Evolutionary conservation across 2,329 filamentous ascomycete species (phyloP).

Genomic region (Neofusicoccum kwambonambiense): DNA sequence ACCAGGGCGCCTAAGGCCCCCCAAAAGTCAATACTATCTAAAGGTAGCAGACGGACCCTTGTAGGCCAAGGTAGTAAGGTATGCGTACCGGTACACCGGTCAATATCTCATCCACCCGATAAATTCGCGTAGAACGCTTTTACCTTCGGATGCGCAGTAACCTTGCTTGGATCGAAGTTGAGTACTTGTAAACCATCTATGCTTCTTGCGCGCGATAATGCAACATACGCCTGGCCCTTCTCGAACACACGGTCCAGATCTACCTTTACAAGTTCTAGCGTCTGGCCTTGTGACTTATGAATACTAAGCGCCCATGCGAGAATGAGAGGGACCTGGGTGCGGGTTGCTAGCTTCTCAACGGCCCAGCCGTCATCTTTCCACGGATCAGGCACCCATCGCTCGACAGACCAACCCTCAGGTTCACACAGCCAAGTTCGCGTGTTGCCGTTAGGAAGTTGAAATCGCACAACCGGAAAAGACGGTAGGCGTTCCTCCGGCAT

Average conservation of each 20-base stretch:
- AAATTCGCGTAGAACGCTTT: background rate
- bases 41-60: no score
- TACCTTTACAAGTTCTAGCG: conserved; percentile 58
- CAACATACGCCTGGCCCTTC: conserved; percentile 62
- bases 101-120: background rate
- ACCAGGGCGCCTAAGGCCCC: no score
- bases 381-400: background rate
- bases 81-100: no score
- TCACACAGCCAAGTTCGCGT: background rate
- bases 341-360: conserved; percentile 42
- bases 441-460: background rate
- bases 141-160: background rate
- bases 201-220: conserved; percentile 26
- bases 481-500: background rate
- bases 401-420: background rate
- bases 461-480: conserved; percentile 22
- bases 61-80: no score
- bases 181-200: conserved; percentile 10
- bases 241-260: conserved; percentile 55
- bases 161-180: background rate
- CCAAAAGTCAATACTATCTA: no score
- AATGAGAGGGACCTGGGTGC: conserved; percentile 62
- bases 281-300: conserved; percentile 63
- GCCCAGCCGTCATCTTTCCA: background rate
- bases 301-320: conserved; percentile 64